A percentile compares a stretch with the other conserved stretches of the same genome.
Conservation (phyloP, 2,329 filamentous ascomycete genomes). For the Epichloe baconii region DNA sequence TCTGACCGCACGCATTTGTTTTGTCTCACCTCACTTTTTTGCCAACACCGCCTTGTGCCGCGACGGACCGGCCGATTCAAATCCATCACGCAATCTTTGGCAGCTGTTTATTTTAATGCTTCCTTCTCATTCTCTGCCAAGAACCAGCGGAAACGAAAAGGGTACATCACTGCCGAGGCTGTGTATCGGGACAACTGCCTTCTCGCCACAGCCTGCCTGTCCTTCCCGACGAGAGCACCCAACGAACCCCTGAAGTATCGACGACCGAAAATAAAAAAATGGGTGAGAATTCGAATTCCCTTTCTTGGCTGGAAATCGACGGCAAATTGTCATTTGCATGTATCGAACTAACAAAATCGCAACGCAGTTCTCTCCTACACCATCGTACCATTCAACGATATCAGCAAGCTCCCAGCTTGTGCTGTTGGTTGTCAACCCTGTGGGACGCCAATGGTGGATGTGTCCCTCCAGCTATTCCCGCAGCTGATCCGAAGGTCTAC, state of each 20-base stretch:
- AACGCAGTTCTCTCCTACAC: constrained; percentile 25
- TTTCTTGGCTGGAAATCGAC: not conserved
- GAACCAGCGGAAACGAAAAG: not conserved
- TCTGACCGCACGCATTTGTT: not conserved
- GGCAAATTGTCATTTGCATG: not conserved
- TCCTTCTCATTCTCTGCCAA: not conserved
- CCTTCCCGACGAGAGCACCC: not conserved
- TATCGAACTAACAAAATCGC: not conserved
- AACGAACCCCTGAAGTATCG: not conserved
- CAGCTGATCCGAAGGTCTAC: constrained; percentile 39
- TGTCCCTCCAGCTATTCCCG: constrained; percentile 41
- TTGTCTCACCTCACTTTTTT: not conserved
- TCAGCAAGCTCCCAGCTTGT: constrained; percentile 43
- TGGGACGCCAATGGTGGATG: constrained; percentile 62
- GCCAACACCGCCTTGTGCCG: not conserved
- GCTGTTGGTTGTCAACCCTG: constrained; percentile 46
- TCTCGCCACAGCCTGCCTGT: not conserved
- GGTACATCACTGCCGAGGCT: not conserved
- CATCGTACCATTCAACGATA: constrained; percentile 39
- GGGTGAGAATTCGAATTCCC: not conserved
- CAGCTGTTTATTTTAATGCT: not conserved
- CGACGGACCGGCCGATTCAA: not conserved
- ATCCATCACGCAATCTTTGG: too few species aligned
- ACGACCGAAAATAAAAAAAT: not conserved
- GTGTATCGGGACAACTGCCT: not conserved